A percentile compares a stretch with the other conserved stretches of the same genome.
Conservation (phyloP, 1,284 basidiomycete genomes). For the Cystobasidium sp. region DNA sequence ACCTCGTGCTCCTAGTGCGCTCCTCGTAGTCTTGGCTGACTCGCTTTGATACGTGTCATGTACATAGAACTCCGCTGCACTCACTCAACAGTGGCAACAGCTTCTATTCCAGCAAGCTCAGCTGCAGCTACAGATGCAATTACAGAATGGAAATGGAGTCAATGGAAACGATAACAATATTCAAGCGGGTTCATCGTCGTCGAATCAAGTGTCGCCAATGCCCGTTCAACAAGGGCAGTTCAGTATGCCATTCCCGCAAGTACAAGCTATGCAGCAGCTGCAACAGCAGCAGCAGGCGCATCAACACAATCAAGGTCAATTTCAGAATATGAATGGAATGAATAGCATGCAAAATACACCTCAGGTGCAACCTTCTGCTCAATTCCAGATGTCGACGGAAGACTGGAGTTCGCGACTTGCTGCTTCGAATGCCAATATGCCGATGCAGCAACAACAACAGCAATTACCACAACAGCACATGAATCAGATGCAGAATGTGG, state of each 20-base stretch:
- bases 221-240: constrained; percentile 10
- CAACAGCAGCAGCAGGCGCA: neutral
- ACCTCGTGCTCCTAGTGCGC: neutral
- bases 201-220: constrained; percentile 6
- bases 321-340: too few relatives aligned
- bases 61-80: neutral
- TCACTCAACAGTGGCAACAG: constrained; percentile 32
- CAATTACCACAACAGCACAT: too few relatives aligned
- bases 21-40: neutral
- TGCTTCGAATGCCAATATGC: neutral
- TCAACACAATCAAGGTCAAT: too few relatives aligned
- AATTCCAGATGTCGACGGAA: constrained; percentile 8
- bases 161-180: neutral
- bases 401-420: constrained; percentile 6
- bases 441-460: neutral
- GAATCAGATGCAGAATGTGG: too few relatives aligned
- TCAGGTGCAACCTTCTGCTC: neutral
- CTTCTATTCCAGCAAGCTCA: constrained; percentile 24
- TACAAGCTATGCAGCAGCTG: neutral
- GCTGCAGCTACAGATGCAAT: constrained; percentile 18
- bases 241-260: constrained; percentile 1
- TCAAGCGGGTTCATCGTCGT: neutral
- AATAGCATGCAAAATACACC: neutral
- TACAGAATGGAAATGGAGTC: constrained; percentile 1
- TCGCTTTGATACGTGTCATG: neutral